Evolutionary conservation across 2,329 filamentous ascomycete genomes (phyloP).

Genomic region (Nannizziopsis barbatae): DNA sequence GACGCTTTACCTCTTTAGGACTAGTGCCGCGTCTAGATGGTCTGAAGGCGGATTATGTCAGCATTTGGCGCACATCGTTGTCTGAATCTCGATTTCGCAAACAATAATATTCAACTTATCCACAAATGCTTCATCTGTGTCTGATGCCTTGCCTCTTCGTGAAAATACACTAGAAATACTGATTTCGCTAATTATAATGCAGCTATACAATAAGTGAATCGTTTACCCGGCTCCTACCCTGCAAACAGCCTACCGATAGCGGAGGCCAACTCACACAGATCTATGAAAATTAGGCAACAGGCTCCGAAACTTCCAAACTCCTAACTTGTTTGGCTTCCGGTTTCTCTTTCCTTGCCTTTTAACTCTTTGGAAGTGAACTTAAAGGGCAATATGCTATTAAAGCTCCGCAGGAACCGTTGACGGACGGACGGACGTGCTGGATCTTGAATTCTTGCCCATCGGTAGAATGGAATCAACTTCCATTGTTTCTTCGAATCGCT

Average conservation of each 20-base stretch:
- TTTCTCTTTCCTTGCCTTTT: not conserved
- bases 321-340: not conserved
- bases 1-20: constrained; percentile 1
- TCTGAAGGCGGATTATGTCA: not conserved
- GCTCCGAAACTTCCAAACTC: too few relatives aligned
- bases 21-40: constrained; percentile 2
- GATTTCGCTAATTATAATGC: too few relatives aligned
- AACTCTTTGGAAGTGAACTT: not conserved
- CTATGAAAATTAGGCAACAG: too few relatives aligned
- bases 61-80: not conserved
- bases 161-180: too few relatives aligned
- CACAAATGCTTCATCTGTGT: not conserved
- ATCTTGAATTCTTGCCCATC: constrained; percentile 11
- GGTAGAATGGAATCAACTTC: constrained; percentile 5
- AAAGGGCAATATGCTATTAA: not conserved
- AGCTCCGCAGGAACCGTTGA: not conserved
- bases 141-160: not conserved
- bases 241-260: too few relatives aligned
- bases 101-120: not conserved
- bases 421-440: constrained; percentile 2
- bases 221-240: too few relatives aligned
- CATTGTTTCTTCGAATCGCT: not conserved
- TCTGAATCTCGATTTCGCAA: not conserved
- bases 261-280: too few relatives aligned
- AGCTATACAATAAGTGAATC: too few relatives aligned